Percentiles rank a stretch among this genome's conserved stretches.
phyloP scores from a whole-genome alignment of 2,329 filamentous ascomycete genomes.

The Ophiognomonia clavigignenti-juglandacearum region DNA sequence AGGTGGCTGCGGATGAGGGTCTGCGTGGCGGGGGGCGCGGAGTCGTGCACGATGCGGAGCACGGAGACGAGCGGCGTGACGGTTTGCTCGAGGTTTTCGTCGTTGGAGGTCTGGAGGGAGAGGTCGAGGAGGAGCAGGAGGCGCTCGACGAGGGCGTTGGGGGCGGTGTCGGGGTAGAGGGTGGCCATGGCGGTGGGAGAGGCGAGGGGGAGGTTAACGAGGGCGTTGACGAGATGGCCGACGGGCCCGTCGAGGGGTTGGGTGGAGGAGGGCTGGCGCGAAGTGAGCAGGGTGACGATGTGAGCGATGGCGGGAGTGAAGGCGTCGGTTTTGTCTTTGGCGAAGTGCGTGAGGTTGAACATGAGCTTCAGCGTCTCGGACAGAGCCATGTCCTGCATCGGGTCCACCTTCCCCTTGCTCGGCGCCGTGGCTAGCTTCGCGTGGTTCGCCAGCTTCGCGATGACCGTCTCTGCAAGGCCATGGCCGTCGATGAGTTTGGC shows the following conservation, averaged over 20 bases:
- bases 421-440: conserved; percentile 36
- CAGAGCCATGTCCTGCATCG: conserved; percentile 75
- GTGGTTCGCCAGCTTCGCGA: conserved; percentile 67
- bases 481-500: conserved; percentile 60
- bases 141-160: conserved; percentile 55
- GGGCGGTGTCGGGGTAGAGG: conserved; percentile 58
- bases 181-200: conserved; percentile 46
- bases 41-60: conserved; percentile 64
- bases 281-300: conserved; percentile 66
- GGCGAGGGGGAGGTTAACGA: conserved; percentile 72
- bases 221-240: conserved; percentile 69
- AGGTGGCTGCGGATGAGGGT: conserved; percentile 60
- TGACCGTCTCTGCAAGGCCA: conserved; percentile 62
- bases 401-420: conserved; percentile 34
- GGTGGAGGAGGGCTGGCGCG: conserved; percentile 46
- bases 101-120: conserved; percentile 58
- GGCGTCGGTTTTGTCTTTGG: conserved; percentile 51
- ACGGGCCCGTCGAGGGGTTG: conserved; percentile 71
- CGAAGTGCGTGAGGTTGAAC: conserved; percentile 81
- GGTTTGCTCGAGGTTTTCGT: conserved; percentile 66
- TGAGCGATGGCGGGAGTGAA: conserved; percentile 67
- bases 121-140: conserved; percentile 67
- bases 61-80: conserved; percentile 71
- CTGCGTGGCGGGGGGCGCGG: conserved; percentile 59
- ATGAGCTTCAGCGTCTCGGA: conserved; percentile 80